phyloP scores from a whole-genome alignment of 768 basidiomycete genomes.

The Psilocybe tampanensis region DNA sequence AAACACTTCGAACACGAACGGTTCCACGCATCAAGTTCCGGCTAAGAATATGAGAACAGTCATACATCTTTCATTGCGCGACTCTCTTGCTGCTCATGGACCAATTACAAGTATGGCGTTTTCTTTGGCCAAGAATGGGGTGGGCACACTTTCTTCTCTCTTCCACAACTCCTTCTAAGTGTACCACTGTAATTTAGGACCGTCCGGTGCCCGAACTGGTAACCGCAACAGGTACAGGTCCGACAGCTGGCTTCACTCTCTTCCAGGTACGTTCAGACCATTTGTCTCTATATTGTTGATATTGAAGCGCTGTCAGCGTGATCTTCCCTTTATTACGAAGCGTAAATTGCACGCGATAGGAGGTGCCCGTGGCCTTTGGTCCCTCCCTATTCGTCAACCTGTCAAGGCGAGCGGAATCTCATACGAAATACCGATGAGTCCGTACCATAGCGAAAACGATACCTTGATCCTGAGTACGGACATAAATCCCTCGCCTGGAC shows the following conservation, averaged over 20 bases:
- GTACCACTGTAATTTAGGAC: constrained; percentile 55
- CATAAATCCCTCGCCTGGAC: constrained; percentile 76
- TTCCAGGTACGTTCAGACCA: constrained; percentile 60
- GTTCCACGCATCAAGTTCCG: constrained; percentile 24
- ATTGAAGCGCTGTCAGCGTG: constrained; percentile 48
- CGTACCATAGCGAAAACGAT: constrained; percentile 59
- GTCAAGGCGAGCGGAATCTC: constrained; percentile 60
- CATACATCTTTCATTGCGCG: constrained; percentile 70
- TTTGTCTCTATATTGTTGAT: neutral
- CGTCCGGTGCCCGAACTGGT: constrained; percentile 80
- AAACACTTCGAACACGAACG: constrained; percentile 43
- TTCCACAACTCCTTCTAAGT: neutral
- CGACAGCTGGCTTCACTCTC: constrained; percentile 79
- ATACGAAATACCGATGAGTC: constrained; percentile 54
- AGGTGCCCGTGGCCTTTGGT: constrained; percentile 85
- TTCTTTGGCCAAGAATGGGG: constrained; percentile 70
- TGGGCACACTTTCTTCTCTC: constrained; percentile 48
- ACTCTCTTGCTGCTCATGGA: constrained; percentile 74
- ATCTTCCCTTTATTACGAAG: constrained; percentile 73
- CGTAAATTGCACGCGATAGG: constrained; percentile 79
- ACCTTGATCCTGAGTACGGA: constrained; percentile 87
- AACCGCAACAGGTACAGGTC: constrained; percentile 79
- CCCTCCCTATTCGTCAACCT: constrained; percentile 73
- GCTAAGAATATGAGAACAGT: constrained; percentile 59
- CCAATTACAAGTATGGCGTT: constrained; percentile 80